These are phyloP conservation scores for Eutypella sp. DNA, from an alignment of 2,329 filamentous ascomycete genomes.

Conservation along the genomic window DNA sequence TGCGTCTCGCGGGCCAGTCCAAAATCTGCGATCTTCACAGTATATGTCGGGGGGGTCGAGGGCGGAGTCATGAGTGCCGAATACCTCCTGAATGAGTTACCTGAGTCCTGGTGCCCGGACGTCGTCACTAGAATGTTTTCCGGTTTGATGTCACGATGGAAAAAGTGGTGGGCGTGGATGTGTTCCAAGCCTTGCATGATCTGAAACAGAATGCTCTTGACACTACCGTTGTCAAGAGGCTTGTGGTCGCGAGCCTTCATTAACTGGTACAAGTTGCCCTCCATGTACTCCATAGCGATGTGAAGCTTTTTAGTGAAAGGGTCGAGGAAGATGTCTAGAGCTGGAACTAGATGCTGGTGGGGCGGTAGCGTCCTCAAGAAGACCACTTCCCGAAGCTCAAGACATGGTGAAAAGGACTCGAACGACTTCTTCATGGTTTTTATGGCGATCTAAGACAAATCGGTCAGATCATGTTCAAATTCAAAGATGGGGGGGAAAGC, in stretches of 20 bases:
- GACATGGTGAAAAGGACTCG: conserved; percentile 81
- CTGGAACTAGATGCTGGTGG: conserved; percentile 91
- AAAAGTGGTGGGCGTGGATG: conserved; percentile 95
- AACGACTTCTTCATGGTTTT: conserved; percentile 99
- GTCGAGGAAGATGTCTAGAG: conserved; percentile 96
- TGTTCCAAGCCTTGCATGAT: conserved; percentile 95
- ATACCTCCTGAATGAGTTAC: conserved; percentile 85
- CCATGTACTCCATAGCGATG: conserved; percentile 99
- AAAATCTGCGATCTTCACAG: conserved; percentile 98
- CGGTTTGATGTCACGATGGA: conserved; percentile 98
- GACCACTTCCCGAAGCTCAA: conserved; percentile 94
- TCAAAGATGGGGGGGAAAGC: too few relatives aligned
- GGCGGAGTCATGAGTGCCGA: conserved; percentile 90
- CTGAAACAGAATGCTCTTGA: conserved; percentile 97
- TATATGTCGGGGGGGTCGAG: conserved; percentile 87
- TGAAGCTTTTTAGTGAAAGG: conserved; percentile 94
- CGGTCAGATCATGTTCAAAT: conserved; percentile 6
- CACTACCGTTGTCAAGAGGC: conserved; percentile 78
- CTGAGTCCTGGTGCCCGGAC: conserved; percentile 74
- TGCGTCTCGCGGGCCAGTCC: conserved; percentile 96
- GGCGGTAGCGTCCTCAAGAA: conserved; percentile 85
- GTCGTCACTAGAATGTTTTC: conserved; percentile 98
- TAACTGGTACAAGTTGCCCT: conserved; percentile 95
- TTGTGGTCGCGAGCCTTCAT: conserved; percentile 99
- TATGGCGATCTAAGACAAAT: conserved; percentile 72